Evolutionary conservation across 2,329 filamentous ascomycete species (phyloP).

Genomic region (Fusarium succisae): DNA sequence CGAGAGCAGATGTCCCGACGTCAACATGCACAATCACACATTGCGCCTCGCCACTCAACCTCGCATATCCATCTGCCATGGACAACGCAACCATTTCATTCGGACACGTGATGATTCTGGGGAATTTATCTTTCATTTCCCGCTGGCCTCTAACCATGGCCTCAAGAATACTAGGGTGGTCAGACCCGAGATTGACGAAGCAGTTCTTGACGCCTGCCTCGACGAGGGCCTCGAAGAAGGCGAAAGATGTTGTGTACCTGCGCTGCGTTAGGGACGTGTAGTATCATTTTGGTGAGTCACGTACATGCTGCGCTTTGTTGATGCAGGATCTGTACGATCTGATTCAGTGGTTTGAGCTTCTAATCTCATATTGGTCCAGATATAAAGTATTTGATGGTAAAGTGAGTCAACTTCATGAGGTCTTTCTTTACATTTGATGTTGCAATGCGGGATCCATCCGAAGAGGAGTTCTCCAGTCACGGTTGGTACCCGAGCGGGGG

Average conservation of each 20-base stretch:
- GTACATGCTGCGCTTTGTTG: not conserved
- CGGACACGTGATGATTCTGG: constrained; percentile 42
- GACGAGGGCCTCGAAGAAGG: constrained; percentile 18
- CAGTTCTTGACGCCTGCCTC: constrained; percentile 58
- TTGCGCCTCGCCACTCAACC: constrained; percentile 42
- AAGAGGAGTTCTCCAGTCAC: not conserved
- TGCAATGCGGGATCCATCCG: not conserved
- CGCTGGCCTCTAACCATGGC: constrained; percentile 41
- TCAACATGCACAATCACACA: constrained; percentile 45
- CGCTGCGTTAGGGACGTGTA: rapidly evolving
- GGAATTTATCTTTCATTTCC: constrained; percentile 17
- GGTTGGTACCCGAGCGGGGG: not conserved
- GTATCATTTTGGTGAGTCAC: rapidly evolving
- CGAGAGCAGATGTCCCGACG: constrained; percentile 41
- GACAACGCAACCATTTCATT: constrained; percentile 45
- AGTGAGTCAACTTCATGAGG: too few species aligned
- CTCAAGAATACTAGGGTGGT: constrained; percentile 49
- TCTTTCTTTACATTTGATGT: not conserved
- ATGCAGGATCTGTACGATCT: not conserved
- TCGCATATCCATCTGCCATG: constrained; percentile 35
- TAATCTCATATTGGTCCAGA: rapidly evolving
- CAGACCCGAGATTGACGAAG: constrained; percentile 64
- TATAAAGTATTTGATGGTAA: not conserved
- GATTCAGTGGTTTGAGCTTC: not conserved
- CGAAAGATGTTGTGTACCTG: constrained; percentile 20